These are phyloP conservation scores for Phoenix roebelenii DNA, from an alignment of 176 grass and related monocot species.

Conservation along the genomic window DNA sequence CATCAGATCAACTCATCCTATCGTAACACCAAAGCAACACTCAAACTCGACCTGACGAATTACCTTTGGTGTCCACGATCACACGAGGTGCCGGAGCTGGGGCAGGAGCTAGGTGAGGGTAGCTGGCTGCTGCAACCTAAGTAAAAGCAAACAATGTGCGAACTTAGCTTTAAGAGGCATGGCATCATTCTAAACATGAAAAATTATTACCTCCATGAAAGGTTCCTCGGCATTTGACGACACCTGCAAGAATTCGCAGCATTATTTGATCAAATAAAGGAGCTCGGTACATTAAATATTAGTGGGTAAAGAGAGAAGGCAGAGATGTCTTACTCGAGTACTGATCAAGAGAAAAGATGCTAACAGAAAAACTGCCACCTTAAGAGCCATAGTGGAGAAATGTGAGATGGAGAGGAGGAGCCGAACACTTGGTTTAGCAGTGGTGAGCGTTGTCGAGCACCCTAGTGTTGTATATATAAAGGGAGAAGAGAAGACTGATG, in stretches of 20 bases:
- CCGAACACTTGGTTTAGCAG: too few species aligned
- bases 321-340: slow-evolving; percentile 25
- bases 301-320: background rate
- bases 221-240: slow-evolving; percentile 18
- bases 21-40: background rate
- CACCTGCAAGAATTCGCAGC: slow-evolving; percentile 17
- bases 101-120: slow-evolving; percentile 9
- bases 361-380: slow-evolving; percentile 21
- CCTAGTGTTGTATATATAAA: slow-evolving; percentile 26
- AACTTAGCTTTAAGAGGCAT: too few species aligned
- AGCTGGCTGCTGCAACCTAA: background rate
- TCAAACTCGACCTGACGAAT: background rate
- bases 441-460: too few species aligned
- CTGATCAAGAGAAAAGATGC: slow-evolving; percentile 40
- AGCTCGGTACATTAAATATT: background rate
- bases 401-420: background rate
- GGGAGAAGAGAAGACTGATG: too few species aligned
- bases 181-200: background rate
- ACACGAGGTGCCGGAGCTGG: slow-evolving; percentile 42
- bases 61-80: slow-evolving; percentile 74
- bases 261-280: background rate
- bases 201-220: background rate
- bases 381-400: slow-evolving; percentile 35
- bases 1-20: background rate
- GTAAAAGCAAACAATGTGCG: background rate